Conservation (phyloP, 2,329 filamentous ascomycete genomes). For the Simplicillium aogashimaense region DNA sequence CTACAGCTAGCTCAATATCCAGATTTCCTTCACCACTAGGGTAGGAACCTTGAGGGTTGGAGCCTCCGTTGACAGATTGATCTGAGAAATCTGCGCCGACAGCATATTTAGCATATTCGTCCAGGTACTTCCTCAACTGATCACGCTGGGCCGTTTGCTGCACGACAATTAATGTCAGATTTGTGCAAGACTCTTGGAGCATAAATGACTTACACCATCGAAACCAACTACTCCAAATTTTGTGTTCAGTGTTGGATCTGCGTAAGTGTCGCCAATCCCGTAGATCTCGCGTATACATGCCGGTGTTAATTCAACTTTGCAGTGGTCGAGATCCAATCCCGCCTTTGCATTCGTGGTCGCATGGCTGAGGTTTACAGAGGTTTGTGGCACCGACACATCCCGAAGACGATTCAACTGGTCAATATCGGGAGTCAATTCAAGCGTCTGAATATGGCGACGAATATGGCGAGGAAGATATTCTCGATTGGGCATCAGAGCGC, state of each 20-base stretch:
- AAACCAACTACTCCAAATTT: constrained; percentile 51
- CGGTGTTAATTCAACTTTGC: constrained; percentile 29
- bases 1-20: constrained; percentile 25
- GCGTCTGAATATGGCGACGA: too few relatives aligned
- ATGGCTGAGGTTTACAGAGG: too few relatives aligned
- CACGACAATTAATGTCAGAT: constrained; percentile 4
- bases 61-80: constrained; percentile 45
- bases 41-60: constrained; percentile 32
- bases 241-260: constrained; percentile 48
- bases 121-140: constrained; percentile 48
- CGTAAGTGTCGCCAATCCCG: constrained; percentile 33
- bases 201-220: constrained; percentile 18
- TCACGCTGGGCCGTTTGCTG: constrained; percentile 39
- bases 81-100: constrained; percentile 46
- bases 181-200: background rate
- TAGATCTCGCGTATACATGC: constrained; percentile 34
- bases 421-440: too few relatives aligned
- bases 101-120: constrained; percentile 39
- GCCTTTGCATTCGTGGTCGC: constrained; percentile 12
- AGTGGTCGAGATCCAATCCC: constrained; percentile 14
- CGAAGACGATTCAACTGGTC: too few relatives aligned
- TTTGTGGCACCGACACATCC: background rate
- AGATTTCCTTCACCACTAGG: constrained; percentile 23
- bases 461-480: background rate
- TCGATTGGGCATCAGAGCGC: background rate